phyloP scores from a whole-genome alignment of 139 green algal genomes.

The Ettlia oleoabundans region DNA sequence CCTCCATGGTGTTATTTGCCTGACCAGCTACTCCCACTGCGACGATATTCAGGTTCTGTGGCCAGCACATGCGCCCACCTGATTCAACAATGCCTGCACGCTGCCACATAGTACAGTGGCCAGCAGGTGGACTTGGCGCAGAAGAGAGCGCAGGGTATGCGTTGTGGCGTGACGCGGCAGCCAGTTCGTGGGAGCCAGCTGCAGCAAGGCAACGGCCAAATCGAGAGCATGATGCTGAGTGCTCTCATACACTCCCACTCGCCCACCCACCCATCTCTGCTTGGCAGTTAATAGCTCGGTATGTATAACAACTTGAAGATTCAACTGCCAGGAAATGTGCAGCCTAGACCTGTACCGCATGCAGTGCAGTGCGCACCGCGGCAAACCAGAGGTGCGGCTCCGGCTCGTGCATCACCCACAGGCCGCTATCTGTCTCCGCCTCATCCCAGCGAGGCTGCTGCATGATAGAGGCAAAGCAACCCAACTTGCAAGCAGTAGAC shows the following conservation, averaged over 20 bases:
- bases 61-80: neutral
- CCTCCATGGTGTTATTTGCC: too few relatives aligned
- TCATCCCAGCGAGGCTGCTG: conserved; percentile 25
- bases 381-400: conserved; percentile 46
- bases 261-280: too few relatives aligned
- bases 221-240: neutral
- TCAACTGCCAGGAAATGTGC: neutral
- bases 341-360: neutral
- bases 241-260: too few relatives aligned
- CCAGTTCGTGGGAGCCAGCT: conserved; percentile 23
- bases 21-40: neutral
- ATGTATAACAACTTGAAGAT: too few relatives aligned
- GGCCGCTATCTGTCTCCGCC: conserved; percentile 38
- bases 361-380: conserved; percentile 24
- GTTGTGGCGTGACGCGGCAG: conserved; percentile 34
- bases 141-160: conserved; percentile 22
- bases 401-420: conserved; percentile 41
- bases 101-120: conserved; percentile 34
- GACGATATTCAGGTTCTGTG: too few relatives aligned
- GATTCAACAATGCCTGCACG: conserved; percentile 34
- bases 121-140: conserved; percentile 41
- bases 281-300: too few relatives aligned
- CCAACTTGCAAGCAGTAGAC: too few relatives aligned
- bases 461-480: too few relatives aligned
- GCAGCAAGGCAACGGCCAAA: neutral